A percentile compares a stretch with the other conserved stretches of the same genome.
These are phyloP conservation scores for Diaporthe capsici DNA, from an alignment of 2,329 filamentous ascomycete species.

Conservation along the genomic window DNA sequence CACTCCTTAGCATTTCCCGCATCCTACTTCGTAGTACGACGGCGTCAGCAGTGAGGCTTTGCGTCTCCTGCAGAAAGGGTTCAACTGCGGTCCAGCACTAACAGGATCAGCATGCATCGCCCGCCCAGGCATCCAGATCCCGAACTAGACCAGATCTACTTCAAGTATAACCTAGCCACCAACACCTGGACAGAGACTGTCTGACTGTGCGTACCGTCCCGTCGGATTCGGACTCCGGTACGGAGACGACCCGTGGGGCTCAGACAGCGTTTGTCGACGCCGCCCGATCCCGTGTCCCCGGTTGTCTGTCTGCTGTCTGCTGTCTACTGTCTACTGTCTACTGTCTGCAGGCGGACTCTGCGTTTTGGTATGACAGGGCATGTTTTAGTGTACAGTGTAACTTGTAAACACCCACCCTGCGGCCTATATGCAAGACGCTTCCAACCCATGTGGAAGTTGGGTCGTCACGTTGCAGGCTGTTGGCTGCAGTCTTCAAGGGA, in stretches of 20 bases:
- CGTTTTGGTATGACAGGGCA: not conserved
- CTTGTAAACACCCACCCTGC: not conserved
- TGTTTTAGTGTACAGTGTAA: not conserved
- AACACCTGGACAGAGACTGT: not conserved
- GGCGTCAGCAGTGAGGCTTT: constrained; percentile 29
- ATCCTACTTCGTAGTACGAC: not conserved
- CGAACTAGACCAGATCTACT: not conserved
- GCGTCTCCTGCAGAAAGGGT: constrained; percentile 9
- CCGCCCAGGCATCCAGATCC: constrained; percentile 20
- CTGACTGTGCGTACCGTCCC: constrained; percentile 19
- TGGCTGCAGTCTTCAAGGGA: not conserved
- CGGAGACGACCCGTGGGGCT: constrained; percentile 7
- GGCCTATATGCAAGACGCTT: not conserved
- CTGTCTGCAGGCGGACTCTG: not conserved
- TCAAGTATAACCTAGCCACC: not conserved
- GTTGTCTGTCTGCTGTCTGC: not conserved
- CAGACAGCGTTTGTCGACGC: not conserved
- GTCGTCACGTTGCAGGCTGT: not conserved
- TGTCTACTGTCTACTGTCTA: too few relatives aligned
- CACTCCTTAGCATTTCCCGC: not conserved
- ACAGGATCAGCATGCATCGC: constrained; percentile 14
- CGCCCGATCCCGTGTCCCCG: not conserved
- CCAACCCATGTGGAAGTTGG: not conserved
- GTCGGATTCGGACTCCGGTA: constrained; percentile 27
- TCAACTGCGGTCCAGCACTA: not conserved